These are phyloP conservation scores for Agaricus sinodeliciosus DNA, from an alignment of 768 basidiomycete species.

Conservation along the genomic window DNA sequence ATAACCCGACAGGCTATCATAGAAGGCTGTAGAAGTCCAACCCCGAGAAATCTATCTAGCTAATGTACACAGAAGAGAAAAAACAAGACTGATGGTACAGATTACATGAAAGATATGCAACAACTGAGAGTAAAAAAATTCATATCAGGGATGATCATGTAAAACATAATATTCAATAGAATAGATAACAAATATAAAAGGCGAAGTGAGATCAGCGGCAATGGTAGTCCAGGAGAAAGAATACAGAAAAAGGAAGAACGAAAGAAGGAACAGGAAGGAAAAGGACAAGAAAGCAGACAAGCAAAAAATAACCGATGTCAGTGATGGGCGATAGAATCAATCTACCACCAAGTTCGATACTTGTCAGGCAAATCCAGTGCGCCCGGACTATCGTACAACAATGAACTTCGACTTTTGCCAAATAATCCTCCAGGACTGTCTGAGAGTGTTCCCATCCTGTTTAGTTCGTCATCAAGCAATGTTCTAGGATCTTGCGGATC, in stretches of 20 bases:
- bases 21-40: neutral
- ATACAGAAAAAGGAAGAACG: neutral
- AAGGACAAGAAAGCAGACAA: neutral
- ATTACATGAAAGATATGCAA: neutral
- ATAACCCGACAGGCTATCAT: too few relatives aligned
- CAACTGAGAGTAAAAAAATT: neutral
- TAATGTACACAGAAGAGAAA: slow-evolving; percentile 2
- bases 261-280: neutral
- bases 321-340: neutral
- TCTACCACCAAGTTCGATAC: slow-evolving; percentile 46
- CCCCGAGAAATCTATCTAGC: neutral
- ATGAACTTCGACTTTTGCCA: slow-evolving; percentile 43
- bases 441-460: slow-evolving; percentile 37
- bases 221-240: neutral
- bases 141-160: neutral
- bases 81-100: neutral
- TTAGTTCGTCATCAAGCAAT: slow-evolving; percentile 68
- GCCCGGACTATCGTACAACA: slow-evolving; percentile 75
- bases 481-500: slow-evolving; percentile 69
- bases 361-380: slow-evolving; percentile 44
- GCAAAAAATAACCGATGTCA: neutral
- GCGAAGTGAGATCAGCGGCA: neutral
- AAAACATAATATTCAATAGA: neutral
- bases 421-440: slow-evolving; percentile 68
- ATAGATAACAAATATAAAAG: neutral